These are phyloP conservation scores for Pascua sp. DNA, from an alignment of 1,284 basidiomycete species.

Conservation along the genomic window DNA sequence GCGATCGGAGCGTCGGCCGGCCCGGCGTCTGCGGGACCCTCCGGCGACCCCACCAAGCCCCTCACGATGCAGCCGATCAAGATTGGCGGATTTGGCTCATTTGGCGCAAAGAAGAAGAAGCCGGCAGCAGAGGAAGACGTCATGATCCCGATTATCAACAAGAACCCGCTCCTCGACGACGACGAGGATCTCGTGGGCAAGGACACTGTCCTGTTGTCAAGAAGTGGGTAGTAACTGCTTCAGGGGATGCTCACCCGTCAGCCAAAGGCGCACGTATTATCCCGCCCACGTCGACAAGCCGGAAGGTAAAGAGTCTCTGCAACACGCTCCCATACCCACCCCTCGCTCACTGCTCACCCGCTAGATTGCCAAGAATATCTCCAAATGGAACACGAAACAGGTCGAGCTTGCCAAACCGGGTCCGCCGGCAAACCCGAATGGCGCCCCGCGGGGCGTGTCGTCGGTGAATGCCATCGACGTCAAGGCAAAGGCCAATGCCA, in stretches of 20 bases:
- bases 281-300: conserved; percentile 76
- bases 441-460: conserved; percentile 30
- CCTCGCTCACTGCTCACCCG: conserved; percentile 3
- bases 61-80: conserved; percentile 38
- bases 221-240: conserved; percentile 35
- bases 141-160: conserved; percentile 34
- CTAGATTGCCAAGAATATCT: conserved; percentile 81
- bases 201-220: conserved; percentile 44
- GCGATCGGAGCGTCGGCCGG: not conserved
- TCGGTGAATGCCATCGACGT: conserved; percentile 28
- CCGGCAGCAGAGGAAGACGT: conserved; percentile 24
- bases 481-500: not conserved
- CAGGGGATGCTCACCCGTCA: conserved; percentile 17
- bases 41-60: not conserved
- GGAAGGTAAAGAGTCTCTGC: conserved; percentile 62
- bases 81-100: conserved; percentile 20
- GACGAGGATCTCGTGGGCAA: conserved; percentile 60
- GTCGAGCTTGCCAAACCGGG: conserved; percentile 59
- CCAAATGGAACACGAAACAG: conserved; percentile 91
- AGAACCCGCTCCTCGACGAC: conserved; percentile 50
- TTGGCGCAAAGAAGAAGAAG: conserved; percentile 24
- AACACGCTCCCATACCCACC: not conserved
- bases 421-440: conserved; percentile 20
- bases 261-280: conserved; percentile 62
- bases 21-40: not conserved